These are phyloP conservation scores for Adansonia digitata DNA, from an alignment of 345 rosid genomes.

Conservation along the genomic window DNA sequence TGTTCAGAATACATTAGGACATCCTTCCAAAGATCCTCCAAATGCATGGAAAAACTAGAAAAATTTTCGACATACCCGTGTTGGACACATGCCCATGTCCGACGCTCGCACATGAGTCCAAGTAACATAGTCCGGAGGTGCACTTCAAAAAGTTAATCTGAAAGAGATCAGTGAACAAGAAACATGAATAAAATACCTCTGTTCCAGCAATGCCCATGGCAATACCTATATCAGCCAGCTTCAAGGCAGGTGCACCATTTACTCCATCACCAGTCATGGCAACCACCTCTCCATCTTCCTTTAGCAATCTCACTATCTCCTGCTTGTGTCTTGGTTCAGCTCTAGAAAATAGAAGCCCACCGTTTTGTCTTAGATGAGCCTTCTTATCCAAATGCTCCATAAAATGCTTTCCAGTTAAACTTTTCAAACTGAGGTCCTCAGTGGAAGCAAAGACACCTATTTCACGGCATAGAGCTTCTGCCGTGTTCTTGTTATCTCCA, in stretches of 20 bases:
- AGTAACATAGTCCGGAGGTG: no score
- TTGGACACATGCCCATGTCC: no score
- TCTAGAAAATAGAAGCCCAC: slow-evolving; percentile 45
- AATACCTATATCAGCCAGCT: slow-evolving; percentile 56
- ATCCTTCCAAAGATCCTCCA: no score
- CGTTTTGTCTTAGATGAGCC: slow-evolving; percentile 30
- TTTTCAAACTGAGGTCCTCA: slow-evolving; percentile 33
- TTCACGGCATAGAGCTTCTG: slow-evolving; percentile 66
- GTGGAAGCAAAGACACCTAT: slow-evolving; percentile 50
- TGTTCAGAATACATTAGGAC: no score
- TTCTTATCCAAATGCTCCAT: slow-evolving; percentile 35
- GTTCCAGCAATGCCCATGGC: slow-evolving; percentile 75
- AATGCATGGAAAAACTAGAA: no score
- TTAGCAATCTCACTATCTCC: slow-evolving; percentile 48
- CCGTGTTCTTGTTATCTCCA: slow-evolving; percentile 65
- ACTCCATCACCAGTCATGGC: slow-evolving; percentile 73
- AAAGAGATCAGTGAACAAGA: not conserved
- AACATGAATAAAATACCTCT: slow-evolving; percentile 34
- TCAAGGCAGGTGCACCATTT: slow-evolving; percentile 68
- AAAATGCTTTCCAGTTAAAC: slow-evolving; percentile 40
- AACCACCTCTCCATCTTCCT: slow-evolving; percentile 60
- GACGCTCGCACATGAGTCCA: no score
- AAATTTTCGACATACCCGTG: no score
- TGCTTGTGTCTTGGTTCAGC: slow-evolving; percentile 54
- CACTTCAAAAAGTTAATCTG: not conserved